Percentiles rank a stretch among this genome's conserved stretches.
These are phyloP conservation scores for Vicia villosa DNA, from an alignment of 306 rosid genomes.

Conservation along the genomic window DNA sequence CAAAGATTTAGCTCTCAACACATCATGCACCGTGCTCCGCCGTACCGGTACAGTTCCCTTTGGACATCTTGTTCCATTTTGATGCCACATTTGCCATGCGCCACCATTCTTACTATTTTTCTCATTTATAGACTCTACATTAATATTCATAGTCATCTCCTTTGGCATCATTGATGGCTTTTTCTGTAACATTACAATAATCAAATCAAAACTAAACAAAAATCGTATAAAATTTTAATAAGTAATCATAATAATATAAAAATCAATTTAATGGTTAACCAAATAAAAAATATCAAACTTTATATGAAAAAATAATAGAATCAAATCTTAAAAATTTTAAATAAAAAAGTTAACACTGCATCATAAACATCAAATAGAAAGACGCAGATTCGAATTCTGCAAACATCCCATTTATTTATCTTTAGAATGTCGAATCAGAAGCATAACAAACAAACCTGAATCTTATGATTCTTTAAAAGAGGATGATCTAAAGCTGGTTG, in stretches of 20 bases:
- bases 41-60: constrained; percentile 84
- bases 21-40: constrained; percentile 64
- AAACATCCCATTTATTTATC: no score
- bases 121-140: neutral
- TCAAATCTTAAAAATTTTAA: no score
- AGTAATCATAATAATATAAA: no score
- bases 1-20: constrained; percentile 78
- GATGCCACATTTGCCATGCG: constrained; percentile 80
- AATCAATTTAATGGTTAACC: no score
- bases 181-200: constrained; percentile 47
- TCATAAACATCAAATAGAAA: no score
- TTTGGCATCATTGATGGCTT: constrained; percentile 61
- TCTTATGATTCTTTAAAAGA: constrained; percentile 61
- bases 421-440: neutral
- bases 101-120: neutral
- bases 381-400: no score
- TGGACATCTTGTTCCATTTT: constrained; percentile 79
- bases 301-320: no score
- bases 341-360: no score
- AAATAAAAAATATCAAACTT: no score
- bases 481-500: constrained; percentile 71
- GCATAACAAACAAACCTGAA: constrained; percentile 52
- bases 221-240: no score
- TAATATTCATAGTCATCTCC: constrained; percentile 30
- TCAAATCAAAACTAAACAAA: neutral